Conservation (phyloP, 805 yeast species). For the Wickerhamiella galacta region DNA sequence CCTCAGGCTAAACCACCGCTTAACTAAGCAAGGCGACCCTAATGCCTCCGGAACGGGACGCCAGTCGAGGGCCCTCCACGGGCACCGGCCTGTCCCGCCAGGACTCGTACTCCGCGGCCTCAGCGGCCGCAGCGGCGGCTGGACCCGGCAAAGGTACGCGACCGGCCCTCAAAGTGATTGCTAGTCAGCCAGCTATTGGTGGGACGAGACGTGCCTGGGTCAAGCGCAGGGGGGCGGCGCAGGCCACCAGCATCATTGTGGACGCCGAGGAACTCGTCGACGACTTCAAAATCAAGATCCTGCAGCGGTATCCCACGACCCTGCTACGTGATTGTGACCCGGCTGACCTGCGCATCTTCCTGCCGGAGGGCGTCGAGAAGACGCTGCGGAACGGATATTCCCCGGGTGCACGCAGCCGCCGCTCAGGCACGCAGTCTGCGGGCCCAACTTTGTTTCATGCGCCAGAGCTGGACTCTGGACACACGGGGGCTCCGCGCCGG, state of each 20-base stretch:
- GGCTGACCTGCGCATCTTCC: slow-evolving; percentile 33
- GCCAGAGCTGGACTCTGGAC: background rate
- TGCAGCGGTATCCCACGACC: slow-evolving; percentile 51
- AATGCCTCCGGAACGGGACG: too few species aligned
- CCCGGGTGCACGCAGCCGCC: background rate
- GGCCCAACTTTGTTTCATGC: background rate
- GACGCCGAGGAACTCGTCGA: slow-evolving; percentile 54
- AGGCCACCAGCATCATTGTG: slow-evolving; percentile 55
- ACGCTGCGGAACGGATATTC: slow-evolving; percentile 3
- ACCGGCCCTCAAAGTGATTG: too few species aligned
- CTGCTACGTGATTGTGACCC: slow-evolving; percentile 48
- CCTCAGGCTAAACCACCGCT: too few species aligned
- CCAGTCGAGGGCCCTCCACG: too few species aligned
- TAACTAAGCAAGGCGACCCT: too few species aligned
- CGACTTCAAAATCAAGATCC: slow-evolving; percentile 48
- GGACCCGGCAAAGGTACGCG: too few species aligned
- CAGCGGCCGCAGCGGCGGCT: too few species aligned
- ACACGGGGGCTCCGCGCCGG: background rate
- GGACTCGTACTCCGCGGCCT: too few species aligned
- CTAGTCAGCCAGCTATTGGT: background rate
- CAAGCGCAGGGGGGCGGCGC: slow-evolving; percentile 18
- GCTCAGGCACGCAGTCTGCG: background rate
- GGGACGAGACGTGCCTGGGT: slow-evolving; percentile 24
- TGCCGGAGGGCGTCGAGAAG: slow-evolving; percentile 6
- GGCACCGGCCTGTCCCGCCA: too few species aligned